These are phyloP conservation scores for Posidonia oceanica DNA, from an alignment of 116 monocot species.

Conservation along the genomic window DNA sequence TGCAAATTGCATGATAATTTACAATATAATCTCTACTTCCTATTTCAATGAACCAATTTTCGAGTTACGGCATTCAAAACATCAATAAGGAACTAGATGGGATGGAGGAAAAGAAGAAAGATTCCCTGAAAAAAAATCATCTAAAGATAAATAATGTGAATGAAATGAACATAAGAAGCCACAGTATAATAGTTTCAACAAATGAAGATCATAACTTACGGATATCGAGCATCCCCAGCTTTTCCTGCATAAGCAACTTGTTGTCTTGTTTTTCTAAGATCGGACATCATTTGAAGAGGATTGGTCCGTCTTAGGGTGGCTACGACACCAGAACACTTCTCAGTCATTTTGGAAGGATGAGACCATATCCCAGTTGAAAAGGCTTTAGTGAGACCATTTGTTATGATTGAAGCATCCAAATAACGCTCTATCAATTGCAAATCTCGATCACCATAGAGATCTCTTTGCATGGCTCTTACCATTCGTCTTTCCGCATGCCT, in stretches of 20 bases:
- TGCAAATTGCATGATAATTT: too few relatives aligned
- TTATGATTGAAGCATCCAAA: constrained; percentile 74
- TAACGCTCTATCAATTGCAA: constrained; percentile 48
- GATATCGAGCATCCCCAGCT: constrained; percentile 94
- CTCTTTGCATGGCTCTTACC: constrained; percentile 76
- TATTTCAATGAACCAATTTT: too few relatives aligned
- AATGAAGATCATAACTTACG: constrained; percentile 38
- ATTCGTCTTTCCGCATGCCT: constrained; percentile 73
- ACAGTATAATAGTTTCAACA: background rate
- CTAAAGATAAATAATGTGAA: background rate
- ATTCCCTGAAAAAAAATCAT: background rate
- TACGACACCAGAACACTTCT: constrained; percentile 65
- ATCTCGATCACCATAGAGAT: constrained; percentile 63
- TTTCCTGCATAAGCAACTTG: constrained; percentile 85
- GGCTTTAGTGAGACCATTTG: constrained; percentile 67
- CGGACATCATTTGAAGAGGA: constrained; percentile 71
- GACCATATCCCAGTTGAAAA: constrained; percentile 85
- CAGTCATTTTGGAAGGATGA: constrained; percentile 64
- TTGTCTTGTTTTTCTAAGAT: constrained; percentile 77
- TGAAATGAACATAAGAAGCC: background rate
- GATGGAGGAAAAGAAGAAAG: too few relatives aligned
- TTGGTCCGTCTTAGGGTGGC: constrained; percentile 73
- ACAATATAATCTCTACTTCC: too few relatives aligned
- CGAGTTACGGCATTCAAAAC: too few relatives aligned
- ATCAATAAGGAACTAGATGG: too few relatives aligned